Conservation (phyloP, 2,329 filamentous ascomycete genomes). For the Botryotinia calthae region DNA sequence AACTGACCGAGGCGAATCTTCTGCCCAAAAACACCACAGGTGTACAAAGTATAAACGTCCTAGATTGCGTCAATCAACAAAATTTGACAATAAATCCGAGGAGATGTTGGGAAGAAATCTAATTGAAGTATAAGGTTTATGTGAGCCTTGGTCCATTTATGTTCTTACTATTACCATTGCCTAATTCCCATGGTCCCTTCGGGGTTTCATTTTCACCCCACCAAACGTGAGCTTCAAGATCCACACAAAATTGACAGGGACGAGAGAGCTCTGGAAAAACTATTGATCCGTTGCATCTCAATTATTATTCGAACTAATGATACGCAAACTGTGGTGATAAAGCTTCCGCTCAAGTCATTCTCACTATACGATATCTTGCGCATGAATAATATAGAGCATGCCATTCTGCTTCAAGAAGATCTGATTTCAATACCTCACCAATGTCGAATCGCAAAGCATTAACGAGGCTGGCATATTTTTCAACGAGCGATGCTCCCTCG, state of each 20-base stretch:
- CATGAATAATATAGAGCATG: neutral
- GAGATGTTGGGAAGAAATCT: neutral
- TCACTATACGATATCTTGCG: neutral
- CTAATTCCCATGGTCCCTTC: neutral
- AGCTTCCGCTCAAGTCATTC: neutral
- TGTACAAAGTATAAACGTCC: neutral
- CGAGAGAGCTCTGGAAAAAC: constrained; percentile 9
- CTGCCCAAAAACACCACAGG: neutral
- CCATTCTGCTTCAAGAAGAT: neutral
- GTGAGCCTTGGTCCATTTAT: constrained; percentile 8
- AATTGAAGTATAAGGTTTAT: neutral
- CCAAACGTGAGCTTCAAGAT: neutral
- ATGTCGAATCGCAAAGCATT: constrained; percentile 20
- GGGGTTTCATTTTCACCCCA: constrained; percentile 7
- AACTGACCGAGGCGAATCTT: neutral
- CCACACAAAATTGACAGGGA: neutral
- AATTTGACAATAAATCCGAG: neutral
- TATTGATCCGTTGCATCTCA: neutral
- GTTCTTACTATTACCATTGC: neutral
- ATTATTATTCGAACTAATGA: neutral
- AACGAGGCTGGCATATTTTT: constrained; percentile 15
- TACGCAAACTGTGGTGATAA: neutral
- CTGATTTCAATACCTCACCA: constrained; percentile 3
- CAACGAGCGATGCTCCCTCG: constrained; percentile 46
- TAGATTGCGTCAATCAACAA: neutral